Conservation (phyloP, 202 grass and related monocot genomes). For the Carex arenaria region DNA sequence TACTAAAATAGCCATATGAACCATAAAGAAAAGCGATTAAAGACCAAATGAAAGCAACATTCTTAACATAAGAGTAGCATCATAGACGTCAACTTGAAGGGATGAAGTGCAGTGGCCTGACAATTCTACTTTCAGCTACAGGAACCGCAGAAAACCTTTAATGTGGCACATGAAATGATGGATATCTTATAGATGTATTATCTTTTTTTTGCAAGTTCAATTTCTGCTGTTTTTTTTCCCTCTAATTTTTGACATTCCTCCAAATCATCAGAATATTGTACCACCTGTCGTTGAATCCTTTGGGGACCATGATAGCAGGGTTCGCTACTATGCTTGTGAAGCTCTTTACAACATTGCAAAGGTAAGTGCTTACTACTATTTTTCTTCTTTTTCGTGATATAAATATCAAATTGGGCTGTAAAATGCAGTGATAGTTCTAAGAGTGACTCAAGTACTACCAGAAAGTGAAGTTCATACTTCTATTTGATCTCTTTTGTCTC, state of each 20-base stretch:
- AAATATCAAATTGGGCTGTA: not conserved
- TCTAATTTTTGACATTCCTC: not conserved
- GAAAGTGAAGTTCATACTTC: not conserved
- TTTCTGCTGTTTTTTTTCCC: not conserved
- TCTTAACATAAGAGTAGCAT: not conserved
- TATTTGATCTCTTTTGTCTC: not conserved
- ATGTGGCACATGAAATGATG: not conserved
- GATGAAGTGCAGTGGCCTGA: not conserved
- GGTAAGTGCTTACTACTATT: slow-evolving; percentile 4
- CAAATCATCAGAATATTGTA: slow-evolving; percentile 65
- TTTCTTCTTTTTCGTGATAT: slow-evolving; percentile 24
- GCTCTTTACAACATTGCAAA: slow-evolving; percentile 99
- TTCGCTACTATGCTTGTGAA: slow-evolving; percentile 99
- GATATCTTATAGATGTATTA: not conserved
- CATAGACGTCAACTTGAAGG: not conserved
- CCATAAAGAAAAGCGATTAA: not conserved
- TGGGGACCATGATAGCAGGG: slow-evolving; percentile 84
- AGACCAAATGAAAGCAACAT: not conserved
- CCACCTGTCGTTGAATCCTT: slow-evolving; percentile 77
- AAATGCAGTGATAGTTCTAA: not conserved
- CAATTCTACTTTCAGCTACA: not conserved
- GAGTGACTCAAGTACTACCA: not conserved
- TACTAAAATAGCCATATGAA: not conserved
- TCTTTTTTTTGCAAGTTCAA: not conserved
- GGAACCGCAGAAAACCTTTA: not conserved